A percentile compares a stretch with the other conserved stretches of the same genome.
phyloP scores from a whole-genome alignment of 257 asterid genomes.

The Solanum boliviense region DNA sequence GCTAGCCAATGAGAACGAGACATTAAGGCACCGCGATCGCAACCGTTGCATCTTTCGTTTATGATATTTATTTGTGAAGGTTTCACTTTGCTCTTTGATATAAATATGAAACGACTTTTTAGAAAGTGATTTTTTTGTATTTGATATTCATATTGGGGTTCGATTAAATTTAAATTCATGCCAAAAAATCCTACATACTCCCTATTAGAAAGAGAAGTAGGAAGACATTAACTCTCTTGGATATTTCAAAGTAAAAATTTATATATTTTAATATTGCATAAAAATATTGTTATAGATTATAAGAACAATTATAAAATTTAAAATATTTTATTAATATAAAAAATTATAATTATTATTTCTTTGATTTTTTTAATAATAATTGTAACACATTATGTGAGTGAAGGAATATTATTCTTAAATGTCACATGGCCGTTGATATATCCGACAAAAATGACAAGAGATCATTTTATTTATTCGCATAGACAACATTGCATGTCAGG shows the following conservation, averaged over 20 bases:
- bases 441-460: neutral
- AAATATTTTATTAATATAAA: too few species aligned
- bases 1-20: neutral
- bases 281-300: too few species aligned
- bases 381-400: neutral
- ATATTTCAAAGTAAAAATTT: too few species aligned
- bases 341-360: too few species aligned
- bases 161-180: accelerated
- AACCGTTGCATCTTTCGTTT: too few species aligned
- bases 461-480: neutral
- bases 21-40: neutral
- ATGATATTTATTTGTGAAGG: too few species aligned
- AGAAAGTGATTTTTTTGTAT: neutral
- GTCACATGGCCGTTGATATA: neutral
- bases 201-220: neutral
- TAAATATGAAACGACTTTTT: neutral
- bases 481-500: neutral
- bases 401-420: neutral
- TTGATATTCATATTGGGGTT: too few species aligned
- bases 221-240: neutral
- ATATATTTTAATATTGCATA: too few species aligned
- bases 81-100: neutral
- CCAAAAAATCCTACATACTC: too few species aligned
- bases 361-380: neutral
- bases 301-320: too few species aligned